Base-by-base conservation (phyloP, 208 protist species). In the Trypanosoma avium region DNA sequence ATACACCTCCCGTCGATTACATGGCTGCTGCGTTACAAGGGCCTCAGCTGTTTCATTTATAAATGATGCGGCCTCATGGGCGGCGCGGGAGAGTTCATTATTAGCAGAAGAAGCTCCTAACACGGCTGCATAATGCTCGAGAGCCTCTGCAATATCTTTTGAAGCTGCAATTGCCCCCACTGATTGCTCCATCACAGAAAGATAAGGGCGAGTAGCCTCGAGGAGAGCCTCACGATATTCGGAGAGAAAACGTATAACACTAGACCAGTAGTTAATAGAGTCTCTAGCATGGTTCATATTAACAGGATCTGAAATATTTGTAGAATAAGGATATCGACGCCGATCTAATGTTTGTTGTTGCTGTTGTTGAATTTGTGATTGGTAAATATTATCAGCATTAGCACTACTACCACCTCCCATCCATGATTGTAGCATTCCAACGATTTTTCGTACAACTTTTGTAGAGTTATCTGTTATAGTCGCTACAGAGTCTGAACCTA, bases 381-480 rank as follows among this genome's bases (percentile, higher is more conserved):
- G n/a, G n/a, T n/a, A n/a, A 19, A 9, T 45, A 13, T 73, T 55
- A 52, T 33, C 43, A 45, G 15, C 55, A 42, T 9, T 49, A 5
- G 55, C 57, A 0, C 36, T 56, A 9, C 54, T 32, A 53, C 42
- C 30, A 53, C 61, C 58, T 10, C 54, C 63, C 6, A 69, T 58
- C 54, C 40, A 60, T 15, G 61, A 73, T 35, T 77, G 76, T 43
- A 94, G 63, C 42, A 86, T 74, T 26, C 63, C 64, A 24, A 75
- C 78, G 24, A 94, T 40, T 47, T 75, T 80, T 42, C 83, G 82
- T 45, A 94, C 73, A 49, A 87, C 48, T 29, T 61, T 82, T 8
- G 75, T 90, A 0, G 88, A 88, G 24, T 40, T 76, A n/a, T 69
- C 57, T 0, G 88, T 75, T 17, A 94, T 81, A 22, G 69, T 65